Evolutionary conservation across 108 stramenopile genomes (phyloP), one percentile per base, ranked within the genome.

Genomic region (Skeletonema costatum): DNA sequence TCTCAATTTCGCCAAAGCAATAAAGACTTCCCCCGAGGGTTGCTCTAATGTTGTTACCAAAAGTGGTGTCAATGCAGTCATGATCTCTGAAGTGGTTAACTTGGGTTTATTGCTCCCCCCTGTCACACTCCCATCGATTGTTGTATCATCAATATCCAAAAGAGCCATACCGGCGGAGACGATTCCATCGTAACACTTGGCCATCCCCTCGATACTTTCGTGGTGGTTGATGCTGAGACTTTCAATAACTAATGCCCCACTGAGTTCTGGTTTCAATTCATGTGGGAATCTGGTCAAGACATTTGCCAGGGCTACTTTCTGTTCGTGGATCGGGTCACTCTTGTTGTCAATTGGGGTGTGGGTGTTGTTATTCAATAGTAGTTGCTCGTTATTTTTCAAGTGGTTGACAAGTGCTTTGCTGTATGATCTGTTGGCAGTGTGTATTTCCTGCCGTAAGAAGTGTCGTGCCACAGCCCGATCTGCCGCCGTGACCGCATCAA

Each of bases 111-210:
- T 32, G 2, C 44, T 50, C 16, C 64, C 35, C 12, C 25, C 17
- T 4, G 58, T 74, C 19, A 17, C 66, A 60, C 66, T 5, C 16
- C 66, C 36, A 73, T 56, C 35, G 51, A 21, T 10, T 36, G 65
- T 75, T 35, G 48, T 48, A 62, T 70, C 75, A 58, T 66, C 73
- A n/a, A 77, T 17, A 69, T 94, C 93, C 46, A 95, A 68, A 38
- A 96, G 44, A 4, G 92, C 94, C 30, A 83, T 80, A 14, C 94
- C 94, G 0, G 92, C 94, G 33, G 88, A 89, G 41, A 93, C 90
- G 58, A 96, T 92, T 8, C 92, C 94, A 66, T 93, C 94, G 38
- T 96, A 96, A 66, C 94, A 96, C 68, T 90, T 89, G 41, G 91
- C 78, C 91, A 96, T 91, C 50, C 94, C 94, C 70, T 95, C 94